A percentile compares a stretch with the other conserved stretches of the same genome.
These are phyloP conservation scores for Colletotrichum tanaceti DNA, from an alignment of 2,329 filamentous ascomycete genomes.

Conservation along the genomic window DNA sequence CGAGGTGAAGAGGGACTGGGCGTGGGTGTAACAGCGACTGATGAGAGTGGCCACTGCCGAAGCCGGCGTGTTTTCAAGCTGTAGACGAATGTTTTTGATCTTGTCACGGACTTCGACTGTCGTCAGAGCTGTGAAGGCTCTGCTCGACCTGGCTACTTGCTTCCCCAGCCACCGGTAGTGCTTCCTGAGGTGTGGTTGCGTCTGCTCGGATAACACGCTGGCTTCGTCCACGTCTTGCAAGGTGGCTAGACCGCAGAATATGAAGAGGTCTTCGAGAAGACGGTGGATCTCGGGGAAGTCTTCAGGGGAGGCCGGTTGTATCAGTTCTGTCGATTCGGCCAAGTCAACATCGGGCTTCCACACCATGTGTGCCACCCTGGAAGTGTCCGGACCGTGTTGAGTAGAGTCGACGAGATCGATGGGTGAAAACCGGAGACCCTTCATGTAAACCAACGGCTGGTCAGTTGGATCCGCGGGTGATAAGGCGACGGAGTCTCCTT, in stretches of 20 bases:
- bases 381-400: too few relatives aligned
- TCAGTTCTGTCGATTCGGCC: background rate
- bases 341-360: slow-evolving; percentile 19
- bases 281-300: background rate
- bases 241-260: background rate
- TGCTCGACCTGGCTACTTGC: background rate
- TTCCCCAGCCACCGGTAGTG: slow-evolving; percentile 9
- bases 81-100: background rate
- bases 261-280: slow-evolving; percentile 14
- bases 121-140: accelerated
- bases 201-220: background rate
- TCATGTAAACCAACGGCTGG: background rate
- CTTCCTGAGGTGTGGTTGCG: slow-evolving; percentile 3
- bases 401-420: background rate
- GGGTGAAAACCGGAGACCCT: slow-evolving; percentile 3
- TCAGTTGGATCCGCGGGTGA: background rate
- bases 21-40: slow-evolving; percentile 27
- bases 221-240: background rate
- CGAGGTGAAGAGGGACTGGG: background rate
- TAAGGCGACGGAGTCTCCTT: background rate
- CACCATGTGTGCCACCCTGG: background rate
- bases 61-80: background rate
- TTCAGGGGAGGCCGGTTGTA: background rate
- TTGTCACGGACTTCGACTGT: background rate
- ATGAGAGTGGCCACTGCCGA: slow-evolving; percentile 6